Evolutionary conservation across 768 basidiomycete species (phyloP), one percentile per base, ranked within the genome.

Genomic region (Termitomyces titanicus): DNA sequence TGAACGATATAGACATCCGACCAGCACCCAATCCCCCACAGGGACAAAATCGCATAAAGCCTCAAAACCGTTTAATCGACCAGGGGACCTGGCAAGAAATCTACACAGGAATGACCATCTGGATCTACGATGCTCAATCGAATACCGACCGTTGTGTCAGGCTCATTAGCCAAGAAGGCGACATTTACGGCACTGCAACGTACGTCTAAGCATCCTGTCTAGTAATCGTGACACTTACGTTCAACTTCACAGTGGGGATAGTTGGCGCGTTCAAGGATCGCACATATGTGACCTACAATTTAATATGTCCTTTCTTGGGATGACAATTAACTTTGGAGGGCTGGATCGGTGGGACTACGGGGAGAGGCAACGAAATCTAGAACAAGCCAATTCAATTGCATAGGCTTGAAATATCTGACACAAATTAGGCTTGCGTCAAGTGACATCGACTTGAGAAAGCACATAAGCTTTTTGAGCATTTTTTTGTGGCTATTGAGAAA

Each of bases 171-270:
- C 80, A 79, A 59, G 63, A 72, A 51, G 78, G 81, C n/a, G 80
- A 84, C 58, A 68, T 83, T 58, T 90, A 90, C 61, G 88, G 89
- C 27, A 87, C 88, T 29, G 89, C 88, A 51, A 88, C 88, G 89
- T 89, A 65, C 68, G 86, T 78, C 18, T 47, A 29, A 5, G 13
- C 47, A 55, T 1, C 20, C 37, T 51, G 38, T 18, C 50, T 34
- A 8, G 40, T 39, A 18, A 17, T 59, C 12, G 38, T 29, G n/a
- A 3, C 39, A 22, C 58, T 35, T n/a, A 55, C 39, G 31, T 20
- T 8, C 12, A 15, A 37, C 9, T 17, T 34, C 27, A 27, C 66
- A 92, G 90, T 34, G 90, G 82, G 20, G 90, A 92, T 63, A 92
- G 88, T 61, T 92, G 89, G 89, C 81, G 90, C 18, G 85, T 85